Percentiles rank a stretch among this genome's conserved stretches.
Evolutionary conservation across 2,329 filamentous ascomycete species (phyloP).

Genomic region (Didymella lethalis): DNA sequence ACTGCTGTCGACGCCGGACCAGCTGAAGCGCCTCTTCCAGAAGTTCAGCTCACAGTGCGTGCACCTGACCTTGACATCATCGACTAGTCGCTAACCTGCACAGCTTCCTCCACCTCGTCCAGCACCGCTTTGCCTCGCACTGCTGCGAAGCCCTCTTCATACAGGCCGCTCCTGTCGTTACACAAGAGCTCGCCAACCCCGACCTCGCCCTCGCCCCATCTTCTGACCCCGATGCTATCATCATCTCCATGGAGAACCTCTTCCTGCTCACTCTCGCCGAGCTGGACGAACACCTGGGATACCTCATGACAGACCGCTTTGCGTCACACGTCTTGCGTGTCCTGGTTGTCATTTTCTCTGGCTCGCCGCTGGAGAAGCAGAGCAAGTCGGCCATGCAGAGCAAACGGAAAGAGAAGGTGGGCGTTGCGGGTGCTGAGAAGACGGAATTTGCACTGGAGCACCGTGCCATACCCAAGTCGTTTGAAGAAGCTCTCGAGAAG

Average conservation of each 20-base stretch:
- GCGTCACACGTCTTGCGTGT: conserved; percentile 91
- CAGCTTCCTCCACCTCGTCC: conserved; percentile 83
- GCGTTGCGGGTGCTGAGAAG: conserved; percentile 58
- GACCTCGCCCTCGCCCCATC: conserved; percentile 53
- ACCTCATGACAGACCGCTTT: conserved; percentile 84
- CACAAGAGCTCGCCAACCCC: conserved; percentile 69
- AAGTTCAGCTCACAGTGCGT: conserved; percentile 80
- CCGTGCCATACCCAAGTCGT: conserved; percentile 76
- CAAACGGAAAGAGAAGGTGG: conserved; percentile 87
- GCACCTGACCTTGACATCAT: conserved; percentile 1
- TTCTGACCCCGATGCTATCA: conserved; percentile 59
- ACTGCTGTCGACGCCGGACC: conserved; percentile 75
- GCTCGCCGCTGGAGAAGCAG: conserved; percentile 74
- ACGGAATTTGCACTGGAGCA: conserved; percentile 52
- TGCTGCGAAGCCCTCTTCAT: conserved; percentile 95
- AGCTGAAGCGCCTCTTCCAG: conserved; percentile 86
- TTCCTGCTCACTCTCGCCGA: conserved; percentile 86
- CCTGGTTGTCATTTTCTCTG: conserved; percentile 83
- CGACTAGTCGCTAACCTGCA: conserved; percentile 22
- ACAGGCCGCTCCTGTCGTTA: conserved; percentile 79
- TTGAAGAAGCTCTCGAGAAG: conserved; percentile 78
- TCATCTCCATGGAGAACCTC: conserved; percentile 79
- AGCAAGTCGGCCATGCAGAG: conserved; percentile 80
- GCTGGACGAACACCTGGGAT: conserved; percentile 83
- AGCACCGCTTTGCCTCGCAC: conserved; percentile 96